These are phyloP conservation scores for Radiomyces spectabilis DNA, from an alignment of 192 early-diverging fungal species.

Conservation along the genomic window DNA sequence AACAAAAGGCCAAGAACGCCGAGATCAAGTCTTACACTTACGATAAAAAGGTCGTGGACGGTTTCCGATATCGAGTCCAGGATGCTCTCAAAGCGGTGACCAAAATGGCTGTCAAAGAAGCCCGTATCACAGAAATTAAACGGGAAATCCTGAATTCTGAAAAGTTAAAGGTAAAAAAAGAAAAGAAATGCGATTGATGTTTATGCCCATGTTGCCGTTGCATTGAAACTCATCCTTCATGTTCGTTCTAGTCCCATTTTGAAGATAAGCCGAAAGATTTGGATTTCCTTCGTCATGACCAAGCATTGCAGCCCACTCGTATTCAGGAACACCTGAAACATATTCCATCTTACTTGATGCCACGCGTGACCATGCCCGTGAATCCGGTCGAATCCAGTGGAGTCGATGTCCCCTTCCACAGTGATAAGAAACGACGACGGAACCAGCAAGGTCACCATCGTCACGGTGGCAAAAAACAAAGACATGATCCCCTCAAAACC, in stretches of 20 bases:
- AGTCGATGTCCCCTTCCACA: constrained; percentile 1
- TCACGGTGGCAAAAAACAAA: no score
- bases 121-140: constrained; percentile 92
- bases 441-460: no score
- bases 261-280: constrained; percentile 94
- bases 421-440: no score
- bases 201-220: no score
- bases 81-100: constrained; percentile 84
- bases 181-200: background rate
- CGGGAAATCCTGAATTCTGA: constrained; percentile 93
- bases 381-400: background rate
- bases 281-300: constrained; percentile 87
- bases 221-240: no score
- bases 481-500: no score
- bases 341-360: constrained; percentile 89
- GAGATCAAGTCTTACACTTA: constrained; percentile 76
- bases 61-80: constrained; percentile 84
- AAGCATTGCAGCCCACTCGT: constrained; percentile 72
- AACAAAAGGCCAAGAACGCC: constrained; percentile 45
- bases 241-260: constrained; percentile 67
- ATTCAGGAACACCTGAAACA: constrained; percentile 89
- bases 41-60: constrained; percentile 84
- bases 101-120: constrained; percentile 69
- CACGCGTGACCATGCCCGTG: constrained; percentile 52
- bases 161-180: constrained; percentile 66